A percentile compares a stretch with the other conserved stretches of the same genome.
Conservation (phyloP, 257 asterid genomes). For the Lavandula angustifolia region DNA sequence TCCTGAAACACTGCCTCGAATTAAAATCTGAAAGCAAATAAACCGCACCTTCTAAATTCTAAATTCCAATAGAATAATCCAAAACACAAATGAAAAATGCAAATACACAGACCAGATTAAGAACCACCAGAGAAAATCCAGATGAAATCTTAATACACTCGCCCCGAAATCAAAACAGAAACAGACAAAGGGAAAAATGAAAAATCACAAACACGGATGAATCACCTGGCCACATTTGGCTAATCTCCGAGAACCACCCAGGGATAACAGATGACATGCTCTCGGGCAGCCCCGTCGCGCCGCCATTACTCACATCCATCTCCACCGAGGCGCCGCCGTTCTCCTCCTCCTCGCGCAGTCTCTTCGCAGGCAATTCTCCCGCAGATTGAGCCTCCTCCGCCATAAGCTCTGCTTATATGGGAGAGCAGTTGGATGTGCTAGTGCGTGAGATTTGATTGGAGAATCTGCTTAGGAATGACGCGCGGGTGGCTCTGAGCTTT, state of each 20-base stretch:
- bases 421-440: conserved; percentile 30
- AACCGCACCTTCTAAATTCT: neutral
- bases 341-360: conserved; percentile 35
- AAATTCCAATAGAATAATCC: neutral
- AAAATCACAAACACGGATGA: conserved; percentile 12
- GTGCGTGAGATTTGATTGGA: conserved; percentile 28
- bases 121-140: neutral
- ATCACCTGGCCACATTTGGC: conserved; percentile 97
- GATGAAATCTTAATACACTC: neutral
- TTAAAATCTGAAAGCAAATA: conserved; percentile 3
- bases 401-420: conserved; percentile 16
- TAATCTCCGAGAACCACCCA: conserved; percentile 96
- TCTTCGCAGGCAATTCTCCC: conserved; percentile 40
- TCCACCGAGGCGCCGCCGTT: conserved; percentile 42
- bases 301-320: conserved; percentile 51
- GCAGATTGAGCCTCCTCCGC: conserved; percentile 33
- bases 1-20: conserved; percentile 15
- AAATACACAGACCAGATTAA: conserved; percentile 1
- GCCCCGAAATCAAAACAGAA: neutral
- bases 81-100: neutral
- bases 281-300: conserved; percentile 36
- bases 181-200: neutral
- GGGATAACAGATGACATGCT: conserved; percentile 68
- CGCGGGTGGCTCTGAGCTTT: conserved; percentile 17
- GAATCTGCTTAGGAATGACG: conserved; percentile 42